Base-by-base conservation (phyloP, 179 eudicot species). In the Sideroxylon spinosum region DNA sequence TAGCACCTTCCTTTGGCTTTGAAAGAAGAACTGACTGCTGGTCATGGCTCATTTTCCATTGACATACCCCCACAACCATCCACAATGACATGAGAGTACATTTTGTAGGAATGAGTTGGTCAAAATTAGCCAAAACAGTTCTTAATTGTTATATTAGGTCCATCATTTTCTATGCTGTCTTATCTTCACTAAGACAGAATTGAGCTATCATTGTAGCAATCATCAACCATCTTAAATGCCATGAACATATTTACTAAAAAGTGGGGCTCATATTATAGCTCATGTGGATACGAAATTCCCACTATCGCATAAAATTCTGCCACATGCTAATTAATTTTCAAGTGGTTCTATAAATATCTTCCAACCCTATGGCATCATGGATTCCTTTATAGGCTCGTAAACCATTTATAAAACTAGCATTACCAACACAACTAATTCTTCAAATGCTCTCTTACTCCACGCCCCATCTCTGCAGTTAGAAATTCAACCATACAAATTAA, bases 81-180 rank as follows among this genome's bases (percentile, higher is more conserved):
- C 22, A 23, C 17, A 26, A 17, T 71, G 44, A 6, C 44, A 53
- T 26, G 20, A 26, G 26, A 6, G n/a, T 71, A n/a, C 55, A 70
- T 28, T 48, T 49, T 70, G 57, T 52, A 49, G 16, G 59, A 44
- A 71, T 14, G 57, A 50, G 26, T 25, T 6, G 29, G 56, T 48
- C 26, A 48, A 29, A 11, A 70, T 12, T 14, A 37, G 4, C 74
- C 50, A 32, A 49, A 50, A 71, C 8, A 50, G 29, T 12, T 71
- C 60, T 50, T 12, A 25, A 11, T 71, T 71, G 61, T 71, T 71
- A 71, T 3, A 71, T 23, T 71, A 50, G 61, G 37, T 52, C 44
- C 46, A 71, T 8, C 11, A 70, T 71, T 17, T 71, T 71, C 7
- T 56, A 6, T 3, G 44, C 44, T 50, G 32, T 71, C 59, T 49